phyloP scores from a whole-genome alignment of 2,329 filamentous ascomycete species.

The Geosmithia putterillii region DNA sequence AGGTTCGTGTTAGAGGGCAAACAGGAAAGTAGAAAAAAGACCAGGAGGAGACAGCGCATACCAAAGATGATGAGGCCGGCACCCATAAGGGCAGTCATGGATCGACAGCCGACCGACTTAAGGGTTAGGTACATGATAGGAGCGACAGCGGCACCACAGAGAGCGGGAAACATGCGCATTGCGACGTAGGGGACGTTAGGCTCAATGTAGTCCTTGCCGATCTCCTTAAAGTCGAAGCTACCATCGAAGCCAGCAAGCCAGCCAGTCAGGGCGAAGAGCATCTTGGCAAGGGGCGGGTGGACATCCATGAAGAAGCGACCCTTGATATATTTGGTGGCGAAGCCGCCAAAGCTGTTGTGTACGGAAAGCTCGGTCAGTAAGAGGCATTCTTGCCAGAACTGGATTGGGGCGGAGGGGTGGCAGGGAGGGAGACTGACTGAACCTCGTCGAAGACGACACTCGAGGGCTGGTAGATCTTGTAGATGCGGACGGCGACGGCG shows the following conservation, averaged over 20 bases:
- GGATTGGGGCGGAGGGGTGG: background rate
- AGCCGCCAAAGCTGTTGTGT: conserved; percentile 83
- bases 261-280: conserved; percentile 88
- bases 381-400: background rate
- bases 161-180: conserved; percentile 86
- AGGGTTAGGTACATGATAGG: conserved; percentile 91
- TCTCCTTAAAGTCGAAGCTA: conserved; percentile 97
- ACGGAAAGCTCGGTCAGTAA: conserved; percentile 6
- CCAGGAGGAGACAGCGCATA: conserved; percentile 30
- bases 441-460: conserved; percentile 99
- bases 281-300: conserved; percentile 93
- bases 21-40: background rate
- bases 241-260: conserved; percentile 93
- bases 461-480: conserved; percentile 89
- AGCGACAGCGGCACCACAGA: conserved; percentile 78
- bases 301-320: conserved; percentile 99
- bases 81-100: conserved; percentile 71
- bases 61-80: conserved; percentile 83
- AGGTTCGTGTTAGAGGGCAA: conserved; percentile 12
- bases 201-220: conserved; percentile 96
- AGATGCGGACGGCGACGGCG: conserved; percentile 71
- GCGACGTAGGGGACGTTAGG: conserved; percentile 92
- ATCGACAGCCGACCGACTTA: conserved; percentile 82
- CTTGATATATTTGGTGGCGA: conserved; percentile 98
- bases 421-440: conserved; percentile 53